Percentiles rank a stretch among this genome's conserved stretches.
These are phyloP conservation scores for Paramecium caudatum DNA, from an alignment of 73 alveolate genomes.

Conservation along the genomic window DNA sequence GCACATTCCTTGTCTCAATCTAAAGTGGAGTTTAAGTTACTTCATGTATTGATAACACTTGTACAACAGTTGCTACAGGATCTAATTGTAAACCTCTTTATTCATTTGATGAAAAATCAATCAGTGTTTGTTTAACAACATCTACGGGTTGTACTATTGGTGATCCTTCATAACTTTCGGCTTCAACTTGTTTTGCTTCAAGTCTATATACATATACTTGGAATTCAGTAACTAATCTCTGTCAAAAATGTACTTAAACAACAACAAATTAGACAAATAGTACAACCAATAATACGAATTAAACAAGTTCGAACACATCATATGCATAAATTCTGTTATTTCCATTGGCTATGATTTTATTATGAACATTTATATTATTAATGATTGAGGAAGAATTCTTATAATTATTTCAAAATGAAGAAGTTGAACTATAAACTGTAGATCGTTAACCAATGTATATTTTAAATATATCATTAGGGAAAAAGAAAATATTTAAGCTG, in stretches of 20 bases:
- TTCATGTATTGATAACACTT: conserved; percentile 16
- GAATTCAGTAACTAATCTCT: conserved; percentile 28
- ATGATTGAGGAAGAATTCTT: conserved; percentile 38
- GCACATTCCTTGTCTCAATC: background rate
- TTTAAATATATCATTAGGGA: background rate
- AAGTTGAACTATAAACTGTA: background rate
- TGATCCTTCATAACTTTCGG: conserved; percentile 1
- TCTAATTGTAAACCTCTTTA: background rate
- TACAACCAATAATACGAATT: background rate
- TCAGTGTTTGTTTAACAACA: conserved; percentile 4
- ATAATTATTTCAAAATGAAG: background rate
- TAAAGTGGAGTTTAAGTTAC: background rate
- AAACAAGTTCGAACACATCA: background rate
- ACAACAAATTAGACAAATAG: background rate
- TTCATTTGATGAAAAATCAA: background rate
- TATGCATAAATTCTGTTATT: background rate
- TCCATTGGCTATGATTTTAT: conserved; percentile 17
- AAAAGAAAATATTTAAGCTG: background rate
- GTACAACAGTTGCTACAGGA: conserved; percentile 34
- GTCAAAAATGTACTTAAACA: background rate
- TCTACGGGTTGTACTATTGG: conserved; percentile 48
- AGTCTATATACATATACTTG: conserved; percentile 11
- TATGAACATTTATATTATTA: background rate
- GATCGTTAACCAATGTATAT: background rate
- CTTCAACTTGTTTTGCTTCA: conserved; percentile 46